Percentiles rank a stretch among this genome's conserved stretches.
Conservation (phyloP, 768 basidiomycete genomes). For the Tricholoma terreum region DNA sequence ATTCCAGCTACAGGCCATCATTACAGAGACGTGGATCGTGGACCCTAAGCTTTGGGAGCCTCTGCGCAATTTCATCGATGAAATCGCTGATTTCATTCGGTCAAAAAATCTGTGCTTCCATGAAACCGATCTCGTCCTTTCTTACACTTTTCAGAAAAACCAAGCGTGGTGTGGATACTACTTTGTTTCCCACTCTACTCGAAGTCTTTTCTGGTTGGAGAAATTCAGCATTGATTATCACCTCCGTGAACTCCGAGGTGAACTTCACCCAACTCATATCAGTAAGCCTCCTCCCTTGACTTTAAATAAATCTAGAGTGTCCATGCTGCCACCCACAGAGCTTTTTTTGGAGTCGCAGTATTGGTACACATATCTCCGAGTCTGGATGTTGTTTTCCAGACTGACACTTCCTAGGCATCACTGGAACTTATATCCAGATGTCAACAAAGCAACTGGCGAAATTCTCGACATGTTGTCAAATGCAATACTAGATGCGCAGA, state of each 20-base stretch:
- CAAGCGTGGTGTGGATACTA: conserved; percentile 39
- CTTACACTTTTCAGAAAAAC: conserved; percentile 24
- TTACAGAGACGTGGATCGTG: conserved; percentile 41
- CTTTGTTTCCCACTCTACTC: conserved; percentile 33
- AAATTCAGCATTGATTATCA: conserved; percentile 22
- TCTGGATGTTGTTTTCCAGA: neutral
- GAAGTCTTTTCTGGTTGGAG: conserved; percentile 45
- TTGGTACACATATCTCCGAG: conserved; percentile 22
- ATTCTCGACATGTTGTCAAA: conserved; percentile 24
- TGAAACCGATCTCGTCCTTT: conserved; percentile 39
- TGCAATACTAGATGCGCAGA: conserved; percentile 16
- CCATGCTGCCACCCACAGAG: conserved; percentile 15
- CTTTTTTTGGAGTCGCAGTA: conserved; percentile 34
- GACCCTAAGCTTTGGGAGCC: conserved; percentile 20
- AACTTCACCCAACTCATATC: conserved; percentile 22
- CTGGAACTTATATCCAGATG: conserved; percentile 31
- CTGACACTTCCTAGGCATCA: conserved; percentile 26
- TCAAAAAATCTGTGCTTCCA: conserved; percentile 10
- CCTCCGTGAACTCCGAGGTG: conserved; percentile 21
- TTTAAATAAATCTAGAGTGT: neutral
- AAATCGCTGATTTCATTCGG: conserved; percentile 15
- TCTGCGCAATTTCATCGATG: conserved; percentile 14
- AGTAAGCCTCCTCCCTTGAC: conserved; percentile 21
- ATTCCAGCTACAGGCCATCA: conserved; percentile 26
- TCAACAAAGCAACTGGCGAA: conserved; percentile 17